Conservation (phyloP, 208 protist genomes). For the Acanthamoeba triangularis region DNA sequence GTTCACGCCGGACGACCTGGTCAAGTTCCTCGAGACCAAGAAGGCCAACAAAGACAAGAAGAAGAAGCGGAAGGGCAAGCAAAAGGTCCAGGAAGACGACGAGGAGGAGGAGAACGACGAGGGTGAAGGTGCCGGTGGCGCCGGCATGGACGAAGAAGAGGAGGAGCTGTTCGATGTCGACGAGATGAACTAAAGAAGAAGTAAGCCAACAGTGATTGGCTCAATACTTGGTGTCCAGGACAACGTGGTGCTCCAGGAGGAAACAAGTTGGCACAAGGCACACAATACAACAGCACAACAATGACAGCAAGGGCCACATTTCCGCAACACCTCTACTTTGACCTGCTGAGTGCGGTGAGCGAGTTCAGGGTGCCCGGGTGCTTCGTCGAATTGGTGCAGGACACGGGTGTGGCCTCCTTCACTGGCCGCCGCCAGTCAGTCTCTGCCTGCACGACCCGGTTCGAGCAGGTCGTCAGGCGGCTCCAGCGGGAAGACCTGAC, state of each 20-base stretch:
- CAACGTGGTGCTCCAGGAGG: too few species aligned
- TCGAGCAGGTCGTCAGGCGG: neutral
- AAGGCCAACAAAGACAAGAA: conserved; percentile 2
- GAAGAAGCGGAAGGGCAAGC: neutral
- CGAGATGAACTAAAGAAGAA: neutral
- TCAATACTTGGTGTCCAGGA: too few species aligned
- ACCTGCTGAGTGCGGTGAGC: neutral
- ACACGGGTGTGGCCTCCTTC: neutral
- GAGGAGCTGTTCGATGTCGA: neutral
- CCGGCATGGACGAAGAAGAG: conserved; percentile 23
- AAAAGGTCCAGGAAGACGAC: neutral
- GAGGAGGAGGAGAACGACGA: neutral
- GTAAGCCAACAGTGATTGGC: too few species aligned
- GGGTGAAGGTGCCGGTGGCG: neutral
- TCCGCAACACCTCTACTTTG: neutral
- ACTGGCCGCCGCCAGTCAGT: too few species aligned
- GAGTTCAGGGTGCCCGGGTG: neutral
- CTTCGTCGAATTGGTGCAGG: neutral
- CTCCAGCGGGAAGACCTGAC: neutral
- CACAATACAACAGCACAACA: too few species aligned
- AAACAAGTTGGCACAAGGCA: too few species aligned
- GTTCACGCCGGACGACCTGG: conserved; percentile 39
- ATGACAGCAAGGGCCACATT: neutral
- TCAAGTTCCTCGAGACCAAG: conserved; percentile 26
- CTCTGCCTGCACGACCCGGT: neutral